phyloP scores from a whole-genome alignment of 176 grass and related monocot genomes.

The Musa itinerans region DNA sequence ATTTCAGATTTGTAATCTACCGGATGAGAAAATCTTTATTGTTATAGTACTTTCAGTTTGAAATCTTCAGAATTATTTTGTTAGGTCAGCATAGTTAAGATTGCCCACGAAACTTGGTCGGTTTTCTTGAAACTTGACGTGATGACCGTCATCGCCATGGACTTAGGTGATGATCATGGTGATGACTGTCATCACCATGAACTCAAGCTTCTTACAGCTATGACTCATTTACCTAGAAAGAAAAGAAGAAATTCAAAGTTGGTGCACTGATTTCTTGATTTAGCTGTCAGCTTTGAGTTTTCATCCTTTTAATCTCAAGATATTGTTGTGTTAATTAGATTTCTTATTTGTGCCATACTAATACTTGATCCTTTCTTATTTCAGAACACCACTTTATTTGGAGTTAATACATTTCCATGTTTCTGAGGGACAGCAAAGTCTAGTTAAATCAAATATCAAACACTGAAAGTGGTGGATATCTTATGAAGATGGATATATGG shows the following conservation, averaged over 20 bases:
- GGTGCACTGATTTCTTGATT: not conserved
- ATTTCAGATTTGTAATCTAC: not conserved
- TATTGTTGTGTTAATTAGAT: not conserved
- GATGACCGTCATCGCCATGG: not conserved
- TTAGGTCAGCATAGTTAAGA: not conserved
- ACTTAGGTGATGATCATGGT: not conserved
- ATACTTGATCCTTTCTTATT: not conserved
- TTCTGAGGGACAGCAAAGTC: not conserved
- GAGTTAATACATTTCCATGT: not conserved
- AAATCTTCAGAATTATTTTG: not conserved
- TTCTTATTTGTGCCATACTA: not conserved
- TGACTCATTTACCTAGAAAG: not conserved
- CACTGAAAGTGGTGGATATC: slow-evolving; percentile 30
- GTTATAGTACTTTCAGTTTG: not conserved
- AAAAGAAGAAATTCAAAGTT: not conserved
- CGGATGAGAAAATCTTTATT: not conserved
- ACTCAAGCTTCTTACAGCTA: not conserved
- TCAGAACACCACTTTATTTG: slow-evolving; percentile 4
- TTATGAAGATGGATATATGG: slow-evolving; percentile 86
- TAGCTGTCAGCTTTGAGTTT: not conserved
- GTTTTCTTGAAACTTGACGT: not conserved
- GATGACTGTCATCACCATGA: not conserved
- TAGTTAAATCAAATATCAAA: slow-evolving; percentile 22
- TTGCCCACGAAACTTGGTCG: not conserved
- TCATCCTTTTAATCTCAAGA: not conserved